These are phyloP conservation scores for Elymus sibiricus DNA, from an alignment of 176 grass and related monocot genomes.

Conservation along the genomic window DNA sequence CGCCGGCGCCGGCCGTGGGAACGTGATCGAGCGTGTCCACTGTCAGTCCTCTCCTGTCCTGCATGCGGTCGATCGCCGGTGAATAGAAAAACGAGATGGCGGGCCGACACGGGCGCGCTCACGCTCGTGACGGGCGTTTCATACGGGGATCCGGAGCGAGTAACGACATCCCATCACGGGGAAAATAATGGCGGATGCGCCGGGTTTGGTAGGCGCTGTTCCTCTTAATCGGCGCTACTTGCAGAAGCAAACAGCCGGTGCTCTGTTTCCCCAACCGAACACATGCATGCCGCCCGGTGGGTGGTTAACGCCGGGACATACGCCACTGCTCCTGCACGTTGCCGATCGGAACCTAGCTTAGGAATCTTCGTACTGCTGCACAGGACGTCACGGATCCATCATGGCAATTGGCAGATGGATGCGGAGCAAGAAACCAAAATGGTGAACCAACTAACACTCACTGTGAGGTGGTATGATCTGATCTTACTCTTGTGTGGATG, in stretches of 20 bases:
- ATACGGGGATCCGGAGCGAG: neutral
- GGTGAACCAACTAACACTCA: neutral
- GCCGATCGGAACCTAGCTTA: neutral
- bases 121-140: neutral
- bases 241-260: neutral
- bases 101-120: neutral
- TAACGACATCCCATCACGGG: neutral
- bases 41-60: too few species aligned
- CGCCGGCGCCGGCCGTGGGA: too few species aligned
- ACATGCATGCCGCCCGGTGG: neutral
- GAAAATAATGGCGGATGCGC: neutral
- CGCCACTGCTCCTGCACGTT: constrained; percentile 4
- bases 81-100: neutral
- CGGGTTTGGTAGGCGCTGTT: neutral
- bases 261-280: constrained; percentile 14
- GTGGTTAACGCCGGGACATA: neutral
- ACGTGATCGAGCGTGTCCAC: too few species aligned
- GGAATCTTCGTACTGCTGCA: neutral
- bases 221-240: neutral
- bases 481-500: too few species aligned
- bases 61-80: neutral
- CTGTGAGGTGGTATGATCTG: too few species aligned
- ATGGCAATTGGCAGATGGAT: neutral
- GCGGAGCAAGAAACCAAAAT: neutral
- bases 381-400: neutral